Evolutionary conservation across 306 rosid genomes (phyloP), one percentile per base, ranked within the genome.

Genomic region (Arachis stenosperma): DNA sequence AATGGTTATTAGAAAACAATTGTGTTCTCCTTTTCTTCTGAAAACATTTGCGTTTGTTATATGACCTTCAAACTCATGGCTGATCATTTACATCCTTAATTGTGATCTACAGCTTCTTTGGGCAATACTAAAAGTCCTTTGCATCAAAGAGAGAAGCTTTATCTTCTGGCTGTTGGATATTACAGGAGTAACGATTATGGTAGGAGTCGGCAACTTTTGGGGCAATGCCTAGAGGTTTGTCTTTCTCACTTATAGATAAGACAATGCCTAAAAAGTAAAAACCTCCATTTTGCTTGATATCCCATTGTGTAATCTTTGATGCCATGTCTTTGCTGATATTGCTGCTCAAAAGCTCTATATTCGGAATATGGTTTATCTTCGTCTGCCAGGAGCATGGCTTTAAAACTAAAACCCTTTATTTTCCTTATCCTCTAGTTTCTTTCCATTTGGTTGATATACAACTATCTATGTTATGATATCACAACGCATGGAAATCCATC

Each of bases 111-210:
- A 93, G 98, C 85, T 80, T 80, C 93, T 58, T 39, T 85, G 79
- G 79, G 70, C 57, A 80, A 75, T 71, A 64, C 70, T 53, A 75
- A 5, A 67, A 78, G 71, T 69, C 88, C 93, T 70, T 73, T 76
- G 83, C 85, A 88, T 51, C 63, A 69, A 80, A 88, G 97, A 83
- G 96, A 93, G 88, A 89, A 77, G 82, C 78, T 89, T 29, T 93
- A 93, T 82, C 98, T 90, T 65, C 90, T 93, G 68, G 93, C 92
- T 46, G 93, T 93, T 84, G 97, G 98, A 74, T 82, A 86, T 79
- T 90, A 89, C 86, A 82, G 98, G 84, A 83, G 84, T 77, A 86
- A 81, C 48, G 88, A 89, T 54, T 83, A 76, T 81, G 50, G 79
- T 1, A 88, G 86, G 88, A 85, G 98, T 76, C 83, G 96, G 75